These are phyloP conservation scores for Salvia sclarea DNA, from an alignment of 305 asterid species.

Conservation along the genomic window DNA sequence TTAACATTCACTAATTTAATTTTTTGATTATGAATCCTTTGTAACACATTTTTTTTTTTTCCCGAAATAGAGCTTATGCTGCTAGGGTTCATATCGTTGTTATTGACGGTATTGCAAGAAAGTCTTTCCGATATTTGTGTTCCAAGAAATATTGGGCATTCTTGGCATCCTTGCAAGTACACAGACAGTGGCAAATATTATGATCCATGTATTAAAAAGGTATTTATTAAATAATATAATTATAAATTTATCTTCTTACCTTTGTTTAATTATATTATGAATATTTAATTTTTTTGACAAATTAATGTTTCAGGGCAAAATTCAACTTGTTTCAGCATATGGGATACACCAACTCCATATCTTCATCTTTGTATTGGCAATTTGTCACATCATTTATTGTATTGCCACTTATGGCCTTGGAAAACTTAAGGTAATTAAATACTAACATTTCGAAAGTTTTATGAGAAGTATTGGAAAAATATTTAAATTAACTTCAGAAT, in stretches of 20 bases:
- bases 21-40: not conserved
- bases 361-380: slow-evolving; percentile 70
- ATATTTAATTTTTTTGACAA: not conserved
- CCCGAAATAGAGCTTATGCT: slow-evolving; percentile 66
- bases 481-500: not conserved
- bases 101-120: slow-evolving; percentile 56
- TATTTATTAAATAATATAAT: slow-evolving; percentile 9
- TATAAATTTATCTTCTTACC: not conserved
- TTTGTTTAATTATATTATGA: not conserved
- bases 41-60: not conserved
- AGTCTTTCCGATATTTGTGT: slow-evolving; percentile 55
- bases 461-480: not conserved
- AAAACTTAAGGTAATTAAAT: slow-evolving; percentile 55
- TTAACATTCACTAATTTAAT: not conserved
- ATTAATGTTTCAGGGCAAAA: slow-evolving; percentile 48
- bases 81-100: slow-evolving; percentile 75
- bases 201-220: slow-evolving; percentile 57
- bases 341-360: slow-evolving; percentile 86
- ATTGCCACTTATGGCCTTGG: slow-evolving; percentile 67
- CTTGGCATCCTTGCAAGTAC: slow-evolving; percentile 78
- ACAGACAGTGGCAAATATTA: slow-evolving; percentile 28
- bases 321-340: slow-evolving; percentile 66
- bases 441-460: not conserved
- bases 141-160: slow-evolving; percentile 51
- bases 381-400: slow-evolving; percentile 57